Base-by-base conservation (phyloP, 805 yeast species). In the Kazachstania africana region DNA sequence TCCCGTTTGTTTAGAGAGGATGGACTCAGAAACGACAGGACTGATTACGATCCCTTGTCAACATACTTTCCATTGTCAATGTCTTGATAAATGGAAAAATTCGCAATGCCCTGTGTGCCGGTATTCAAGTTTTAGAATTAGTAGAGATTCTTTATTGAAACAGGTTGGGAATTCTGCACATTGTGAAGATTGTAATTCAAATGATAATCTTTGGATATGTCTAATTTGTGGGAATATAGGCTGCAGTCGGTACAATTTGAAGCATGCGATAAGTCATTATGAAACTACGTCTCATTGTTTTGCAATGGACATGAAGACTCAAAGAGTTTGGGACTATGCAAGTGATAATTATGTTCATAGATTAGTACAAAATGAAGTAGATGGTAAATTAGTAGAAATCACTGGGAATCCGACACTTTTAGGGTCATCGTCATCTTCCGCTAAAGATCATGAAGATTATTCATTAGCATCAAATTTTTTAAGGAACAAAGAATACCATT, bases 321-420 rank as follows among this genome's bases (percentile, higher is more conserved):
- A 85, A 38, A 63, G 96, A 25, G 94, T 85, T 1, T 85, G 96
- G 96, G 95, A 85, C 52, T 85, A 85, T 51, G 85, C 87, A 0
- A 87, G 87, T 2, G 96, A 85, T 50, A 75, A 74, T 40, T 85
- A 85, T 52, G 95, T 85, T 8, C 96, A 85, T 53, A 56, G 96
- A 30, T 58, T 85, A 26, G 68, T 85, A 4, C 83, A 85, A 38
- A 84, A 82, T 53, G 87, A 81, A 50, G 66, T 78, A 0, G 95
- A 85, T 50, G 96, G 96, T 0, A 87, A 87, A 44, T 56, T 87
- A 20, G 94, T 85, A 3, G 96, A 85, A 51, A 62, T 84, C 10
- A 71, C 74, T 5, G 25, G 1, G 35, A 38, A n/a, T 23, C 8
- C 8, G 9, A 19, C 22, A 19, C 9, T 8, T 10, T 8, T 8